Conservation (phyloP, 2,329 filamentous ascomycete species). For the Albifimbria verrucaria region DNA sequence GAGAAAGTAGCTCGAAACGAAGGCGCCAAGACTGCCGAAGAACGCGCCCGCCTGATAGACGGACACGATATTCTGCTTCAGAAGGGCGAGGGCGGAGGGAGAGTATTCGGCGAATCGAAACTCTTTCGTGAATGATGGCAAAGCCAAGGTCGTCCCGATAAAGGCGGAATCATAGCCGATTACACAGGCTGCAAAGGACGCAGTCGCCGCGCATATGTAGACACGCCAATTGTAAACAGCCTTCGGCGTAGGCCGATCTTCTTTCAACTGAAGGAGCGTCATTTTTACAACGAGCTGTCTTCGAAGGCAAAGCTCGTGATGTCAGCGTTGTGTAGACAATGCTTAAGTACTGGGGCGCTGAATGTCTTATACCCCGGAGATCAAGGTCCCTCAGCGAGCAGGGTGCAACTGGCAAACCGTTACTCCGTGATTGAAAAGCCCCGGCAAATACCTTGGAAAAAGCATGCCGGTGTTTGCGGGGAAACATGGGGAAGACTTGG, state of each 20-base stretch:
- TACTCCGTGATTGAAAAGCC: not conserved
- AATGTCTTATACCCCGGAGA: not conserved
- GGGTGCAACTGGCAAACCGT: not conserved
- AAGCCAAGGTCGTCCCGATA: constrained; percentile 71
- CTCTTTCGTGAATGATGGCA: constrained; percentile 66
- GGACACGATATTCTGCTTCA: constrained; percentile 74
- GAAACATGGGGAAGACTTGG: not conserved
- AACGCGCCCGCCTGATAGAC: constrained; percentile 82
- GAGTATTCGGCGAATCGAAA: constrained; percentile 59
- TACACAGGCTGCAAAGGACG: constrained; percentile 54
- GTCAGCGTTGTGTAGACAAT: not conserved
- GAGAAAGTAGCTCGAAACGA: constrained; percentile 61
- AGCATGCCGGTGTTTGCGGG: not conserved
- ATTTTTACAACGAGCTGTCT: constrained; percentile 24
- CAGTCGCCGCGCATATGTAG: constrained; percentile 50
- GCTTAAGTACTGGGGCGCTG: not conserved
- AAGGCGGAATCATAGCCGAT: constrained; percentile 70
- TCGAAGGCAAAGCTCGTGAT: too few relatives aligned
- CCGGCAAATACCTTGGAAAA: not conserved
- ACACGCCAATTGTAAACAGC: constrained; percentile 61
- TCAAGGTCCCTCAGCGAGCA: not conserved
- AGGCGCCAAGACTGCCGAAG: constrained; percentile 72
- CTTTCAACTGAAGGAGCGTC: constrained; percentile 48
- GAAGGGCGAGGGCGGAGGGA: constrained; percentile 46
- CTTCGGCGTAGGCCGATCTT: constrained; percentile 55